Conservation (phyloP, 2,329 filamentous ascomycete species). For the Cladophialophora immunda region DNA sequence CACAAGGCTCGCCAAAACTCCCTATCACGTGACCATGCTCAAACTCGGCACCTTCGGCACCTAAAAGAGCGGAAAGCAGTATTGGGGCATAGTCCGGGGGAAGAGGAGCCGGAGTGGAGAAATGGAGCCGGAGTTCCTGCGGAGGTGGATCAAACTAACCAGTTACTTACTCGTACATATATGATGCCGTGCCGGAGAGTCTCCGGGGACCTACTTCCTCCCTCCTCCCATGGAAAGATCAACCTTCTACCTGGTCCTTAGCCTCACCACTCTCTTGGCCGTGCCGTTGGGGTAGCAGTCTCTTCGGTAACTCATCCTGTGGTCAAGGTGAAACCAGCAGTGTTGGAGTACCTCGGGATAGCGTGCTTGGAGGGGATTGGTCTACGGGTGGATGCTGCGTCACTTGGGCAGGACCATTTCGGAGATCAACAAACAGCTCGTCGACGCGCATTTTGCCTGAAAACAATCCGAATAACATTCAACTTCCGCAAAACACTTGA, state of each 20-base stretch:
- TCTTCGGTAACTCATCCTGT: background rate
- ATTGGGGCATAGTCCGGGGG: constrained; percentile 4
- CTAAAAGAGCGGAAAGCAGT: no score
- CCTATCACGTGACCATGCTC: background rate
- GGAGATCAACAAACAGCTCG: constrained; percentile 12
- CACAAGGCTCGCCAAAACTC: background rate
- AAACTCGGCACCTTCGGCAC: constrained; percentile 8
- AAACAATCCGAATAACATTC: background rate
- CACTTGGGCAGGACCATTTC: background rate
- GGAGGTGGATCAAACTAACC: background rate
- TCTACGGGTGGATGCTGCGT: background rate
- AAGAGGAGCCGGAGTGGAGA: background rate
- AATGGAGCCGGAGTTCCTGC: background rate
- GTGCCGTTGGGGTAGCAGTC: constrained; percentile 10
- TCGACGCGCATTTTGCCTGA: background rate
- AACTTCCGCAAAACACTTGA: background rate
- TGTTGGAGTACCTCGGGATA: constrained; percentile 6
- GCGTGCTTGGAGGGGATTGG: background rate
- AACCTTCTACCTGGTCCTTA: background rate
- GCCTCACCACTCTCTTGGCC: background rate
- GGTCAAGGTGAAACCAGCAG: background rate
- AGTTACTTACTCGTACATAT: background rate
- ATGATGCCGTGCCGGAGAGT: constrained; percentile 7
- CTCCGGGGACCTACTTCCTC: background rate
- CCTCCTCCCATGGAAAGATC: background rate